These are phyloP conservation scores for Monosporascus sp. DNA, from an alignment of 2,329 filamentous ascomycete genomes.

Conservation along the genomic window DNA sequence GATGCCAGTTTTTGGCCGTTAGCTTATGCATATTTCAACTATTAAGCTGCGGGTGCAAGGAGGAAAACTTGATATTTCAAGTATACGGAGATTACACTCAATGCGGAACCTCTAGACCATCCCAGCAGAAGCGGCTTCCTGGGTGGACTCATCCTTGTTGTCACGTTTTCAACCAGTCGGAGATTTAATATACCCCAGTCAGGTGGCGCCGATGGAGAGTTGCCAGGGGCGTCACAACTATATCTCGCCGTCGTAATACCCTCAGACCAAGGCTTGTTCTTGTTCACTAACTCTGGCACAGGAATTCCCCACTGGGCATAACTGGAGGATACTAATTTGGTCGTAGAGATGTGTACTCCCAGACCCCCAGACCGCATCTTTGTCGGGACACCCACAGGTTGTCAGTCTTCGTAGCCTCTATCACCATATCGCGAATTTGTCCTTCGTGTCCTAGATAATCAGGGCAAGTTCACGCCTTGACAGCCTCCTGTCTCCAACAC, in stretches of 20 bases:
- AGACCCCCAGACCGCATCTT: not conserved
- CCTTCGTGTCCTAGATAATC: not conserved
- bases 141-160: not conserved
- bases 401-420: not conserved
- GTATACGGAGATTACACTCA: slow-evolving; percentile 18
- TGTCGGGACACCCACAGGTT: not conserved
- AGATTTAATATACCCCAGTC: not conserved
- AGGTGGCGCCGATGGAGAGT: not conserved
- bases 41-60: slow-evolving; percentile 6
- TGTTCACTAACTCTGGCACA: not conserved
- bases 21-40: slow-evolving; percentile 8
- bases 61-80: slow-evolving; percentile 15
- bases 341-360: no score
- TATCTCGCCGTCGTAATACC: not conserved
- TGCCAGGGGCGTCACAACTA: not conserved
- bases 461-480: not conserved
- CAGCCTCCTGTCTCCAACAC: slow-evolving; percentile 13
- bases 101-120: slow-evolving; percentile 11
- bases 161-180: slow-evolving; percentile 8
- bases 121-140: slow-evolving; percentile 10
- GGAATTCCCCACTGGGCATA: not conserved
- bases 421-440: not conserved
- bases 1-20: not conserved
- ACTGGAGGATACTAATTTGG: not conserved
- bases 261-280: not conserved